These are phyloP conservation scores for Solanum chiquidenum DNA, from an alignment of 257 asterid genomes.

Conservation along the genomic window DNA sequence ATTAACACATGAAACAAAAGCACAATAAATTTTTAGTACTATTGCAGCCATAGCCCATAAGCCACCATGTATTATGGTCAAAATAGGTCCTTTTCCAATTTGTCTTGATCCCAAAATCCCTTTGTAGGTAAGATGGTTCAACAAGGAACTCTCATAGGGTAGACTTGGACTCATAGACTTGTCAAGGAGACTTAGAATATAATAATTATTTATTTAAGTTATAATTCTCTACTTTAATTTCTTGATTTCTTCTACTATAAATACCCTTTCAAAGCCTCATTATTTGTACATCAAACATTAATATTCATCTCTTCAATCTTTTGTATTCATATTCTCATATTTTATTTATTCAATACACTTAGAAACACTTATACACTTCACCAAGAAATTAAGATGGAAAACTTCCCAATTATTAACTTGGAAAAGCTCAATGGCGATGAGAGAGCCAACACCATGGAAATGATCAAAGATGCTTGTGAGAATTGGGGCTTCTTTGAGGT, in stretches of 20 bases:
- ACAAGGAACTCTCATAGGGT: background rate
- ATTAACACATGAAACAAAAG: background rate
- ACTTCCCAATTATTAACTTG: conserved; percentile 11
- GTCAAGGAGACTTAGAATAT: background rate
- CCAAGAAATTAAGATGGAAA: background rate
- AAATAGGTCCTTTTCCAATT: background rate
- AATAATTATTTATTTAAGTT: background rate
- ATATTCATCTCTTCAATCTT: background rate
- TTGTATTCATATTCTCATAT: background rate
- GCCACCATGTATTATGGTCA: background rate
- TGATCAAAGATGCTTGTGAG: conserved; percentile 9
- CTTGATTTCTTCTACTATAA: conserved; percentile 1
- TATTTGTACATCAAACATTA: background rate
- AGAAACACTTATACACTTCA: background rate
- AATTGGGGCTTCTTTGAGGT: conserved; percentile 25
- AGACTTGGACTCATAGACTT: background rate
- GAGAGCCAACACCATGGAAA: conserved; percentile 5
- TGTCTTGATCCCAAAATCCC: background rate
- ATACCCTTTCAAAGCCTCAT: background rate
- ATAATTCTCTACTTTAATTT: background rate
- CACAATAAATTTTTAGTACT: background rate
- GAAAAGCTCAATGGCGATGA: conserved; percentile 7
- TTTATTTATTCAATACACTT: background rate
- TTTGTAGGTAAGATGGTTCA: background rate
- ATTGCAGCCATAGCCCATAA: background rate